Evolutionary conservation across 805 yeast species (phyloP), one percentile per base, ranked within the genome.

Genomic region (Saccharomycopsis vini): DNA sequence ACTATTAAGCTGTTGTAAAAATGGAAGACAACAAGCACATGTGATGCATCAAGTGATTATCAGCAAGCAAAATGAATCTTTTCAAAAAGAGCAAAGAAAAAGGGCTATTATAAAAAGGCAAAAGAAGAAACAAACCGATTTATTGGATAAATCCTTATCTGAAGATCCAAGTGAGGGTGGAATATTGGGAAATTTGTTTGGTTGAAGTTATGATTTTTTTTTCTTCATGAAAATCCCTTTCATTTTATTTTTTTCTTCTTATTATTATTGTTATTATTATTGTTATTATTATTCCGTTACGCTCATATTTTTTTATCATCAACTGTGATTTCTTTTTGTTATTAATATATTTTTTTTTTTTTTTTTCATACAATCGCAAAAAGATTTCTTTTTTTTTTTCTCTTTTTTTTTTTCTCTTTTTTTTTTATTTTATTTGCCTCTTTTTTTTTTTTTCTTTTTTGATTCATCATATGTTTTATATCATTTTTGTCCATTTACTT

Each of bases 11-110:
- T 37, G 37, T 28, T 47, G 45, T 19, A 43, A 38, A 35, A 33
- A 29, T n/a, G 30, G 37, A 6, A 40, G 40, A 36, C 50, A 46
- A 24, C 50, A 47, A 28, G 43, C 42, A 36, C 42, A 44, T 20
- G 43, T 37, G 19, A 40, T 49, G 34, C 28, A 40, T 13, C 52
- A 46, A 31, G 26, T 44, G 3, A 41, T 46, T 4, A 38, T 41
- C 5, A 45, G 46, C 22, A 44, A 39, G 19, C 47, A 49, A 23
- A 49, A 40, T 19, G 52, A 49, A 21, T 42, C 34, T 12, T 42
- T 49, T 26, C 48, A 46, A 30, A 37, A 36, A 29, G 48, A 49
- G 21, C 48, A 46, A 26, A 28, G 52, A 35, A 37, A 41, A 30
- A 29, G 41, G 21, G 46, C 44, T 21, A 49, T 43, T 21, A 46